Evolutionary conservation across 352 stramenopile genomes (phyloP).

Genomic region (Halophytophthora batemanensis): DNA sequence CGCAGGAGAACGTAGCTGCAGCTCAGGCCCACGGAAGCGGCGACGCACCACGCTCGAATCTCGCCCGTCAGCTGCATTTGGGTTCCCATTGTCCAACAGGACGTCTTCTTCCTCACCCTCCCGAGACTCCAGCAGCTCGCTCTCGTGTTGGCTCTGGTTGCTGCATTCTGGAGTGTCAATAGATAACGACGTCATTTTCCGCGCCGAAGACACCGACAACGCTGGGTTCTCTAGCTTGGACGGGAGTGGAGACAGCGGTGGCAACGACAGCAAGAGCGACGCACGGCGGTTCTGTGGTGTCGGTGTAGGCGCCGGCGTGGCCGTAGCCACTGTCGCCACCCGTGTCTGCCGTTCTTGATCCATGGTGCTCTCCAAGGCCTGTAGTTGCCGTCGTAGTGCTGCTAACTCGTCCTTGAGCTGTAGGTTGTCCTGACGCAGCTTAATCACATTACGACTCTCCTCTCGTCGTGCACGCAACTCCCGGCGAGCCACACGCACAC

Average conservation of each 20-base stretch:
- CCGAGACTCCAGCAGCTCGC: conserved; percentile 24
- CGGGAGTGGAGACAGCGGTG: conserved; percentile 4
- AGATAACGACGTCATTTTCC: conserved; percentile 18
- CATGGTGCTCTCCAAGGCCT: conserved; percentile 27
- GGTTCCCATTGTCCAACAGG: conserved; percentile 28
- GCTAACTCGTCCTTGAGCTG: conserved; percentile 65
- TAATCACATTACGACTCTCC: conserved; percentile 71
- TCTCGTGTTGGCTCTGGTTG: conserved; percentile 26
- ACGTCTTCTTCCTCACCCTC: conserved; percentile 14
- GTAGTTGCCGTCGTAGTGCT: conserved; percentile 53
- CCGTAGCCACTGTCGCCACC: too few relatives aligned
- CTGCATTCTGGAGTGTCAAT: conserved; percentile 4
- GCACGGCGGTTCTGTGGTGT: conserved; percentile 5
- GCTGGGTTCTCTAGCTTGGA: conserved; percentile 15
- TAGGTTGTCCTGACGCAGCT: conserved; percentile 74
- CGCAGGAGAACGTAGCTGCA: conserved; percentile 34
- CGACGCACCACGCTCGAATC: conserved; percentile 31
- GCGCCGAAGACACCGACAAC: conserved; percentile 8
- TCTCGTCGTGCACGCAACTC: conserved; percentile 42
- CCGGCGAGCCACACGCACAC: conserved; percentile 34
- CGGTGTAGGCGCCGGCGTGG: too few relatives aligned
- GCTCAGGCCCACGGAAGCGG: conserved; percentile 25
- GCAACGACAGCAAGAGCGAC: neutral
- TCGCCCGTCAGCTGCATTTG: conserved; percentile 29
- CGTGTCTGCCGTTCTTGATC: conserved; percentile 16